Evolutionary conservation across 1,284 basidiomycete genomes (phyloP), one percentile per base, ranked within the genome.

Genomic region (Sporisorium iseilematis-ciliati): DNA sequence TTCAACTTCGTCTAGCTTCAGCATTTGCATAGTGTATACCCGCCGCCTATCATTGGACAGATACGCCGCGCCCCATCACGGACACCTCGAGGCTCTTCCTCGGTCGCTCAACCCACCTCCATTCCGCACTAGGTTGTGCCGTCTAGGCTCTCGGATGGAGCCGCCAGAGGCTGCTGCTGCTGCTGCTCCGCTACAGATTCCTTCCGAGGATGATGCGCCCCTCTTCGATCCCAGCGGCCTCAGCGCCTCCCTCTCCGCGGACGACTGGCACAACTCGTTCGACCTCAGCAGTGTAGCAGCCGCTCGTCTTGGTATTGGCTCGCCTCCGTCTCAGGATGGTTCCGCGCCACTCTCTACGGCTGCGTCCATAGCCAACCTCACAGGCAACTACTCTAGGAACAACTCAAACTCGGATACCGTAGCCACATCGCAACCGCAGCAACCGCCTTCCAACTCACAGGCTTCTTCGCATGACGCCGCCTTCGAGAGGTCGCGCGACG

Each of bases 161-260:
- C 66, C 62, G 41, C 58, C 65, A 54, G 54, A 63, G 60, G 63
- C 63, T 58, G 63, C 63, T 58, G 48, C 57, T 41, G 63, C 63
- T 58, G 63, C 63, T 58, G 48, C 57, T 41, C 69, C 68, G 43
- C 68, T 76, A 26, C 57, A 65, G 65, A 72, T 76, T 59, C 74
- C 74, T 52, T 62, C 65, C 49, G 74, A 76, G 61, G 74, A 76
- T 62, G 65, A 72, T 33, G 68, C 72, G 58, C 74, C 74, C 16
- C 48, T 76, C 41, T 76, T 76, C 50, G 74, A 76, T 52, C 74
- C 74, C 7, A 76, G 68, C 50, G 74, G 74, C 35, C 74, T 76
- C 45, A 72, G 74, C 56, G 74, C 69, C 31, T 76, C 74, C 16
- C 68, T 76, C 56, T 76, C 74, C 7, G 65, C 52, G 16, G 74